Base-by-base conservation (phyloP, 805 yeast genomes). In the Debaryomyces hansenii region DNA sequence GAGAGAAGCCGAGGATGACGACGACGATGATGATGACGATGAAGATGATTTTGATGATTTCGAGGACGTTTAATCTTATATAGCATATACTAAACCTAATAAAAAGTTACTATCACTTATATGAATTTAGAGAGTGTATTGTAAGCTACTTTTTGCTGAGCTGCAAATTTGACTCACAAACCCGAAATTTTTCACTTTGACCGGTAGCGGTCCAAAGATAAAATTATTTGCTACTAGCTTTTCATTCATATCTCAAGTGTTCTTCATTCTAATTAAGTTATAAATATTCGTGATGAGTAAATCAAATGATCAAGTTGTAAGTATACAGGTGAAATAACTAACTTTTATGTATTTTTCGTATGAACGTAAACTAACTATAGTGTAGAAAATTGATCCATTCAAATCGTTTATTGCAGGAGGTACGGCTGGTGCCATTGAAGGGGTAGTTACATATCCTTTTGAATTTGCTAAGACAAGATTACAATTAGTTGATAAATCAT, bases 391-490 rank as follows among this genome's bases (percentile, higher is more conserved):
- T 11, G 92, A 86, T 62, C 92, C 94, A 2, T 59, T 79, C 50
- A 83, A 86, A 58, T 89, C 97, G 1, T 90, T 92, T 59, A 73
- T 91, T 21, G 98, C 97, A 5, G 99, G 99, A 46, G 97, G 97
- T 44, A 77, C 87, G 0, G 99, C 98, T 0, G 99, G 98, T 47
- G 98, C 96, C 20, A 83, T 91, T 28, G 99, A 92, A 69, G 97
- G 97, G 29, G 82, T 82, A 34, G 77, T 88, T 39, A 92, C 98
- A 0, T 92, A 90, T 64, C 99, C 99, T 2, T 94, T 94, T 66
- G 99, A 92, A 66, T 92, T 91, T 70, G 96, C 98, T 39, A 92
- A 92, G 63, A 92, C 99, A 3, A 75, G 98, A 51, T 74, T 94
- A 38, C 99, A 92, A 69, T 76, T 92, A 46, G 83, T 83, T 29